Base-by-base conservation (phyloP, 495 filamentous ascomycete species). In the Penicillium canescens region DNA sequence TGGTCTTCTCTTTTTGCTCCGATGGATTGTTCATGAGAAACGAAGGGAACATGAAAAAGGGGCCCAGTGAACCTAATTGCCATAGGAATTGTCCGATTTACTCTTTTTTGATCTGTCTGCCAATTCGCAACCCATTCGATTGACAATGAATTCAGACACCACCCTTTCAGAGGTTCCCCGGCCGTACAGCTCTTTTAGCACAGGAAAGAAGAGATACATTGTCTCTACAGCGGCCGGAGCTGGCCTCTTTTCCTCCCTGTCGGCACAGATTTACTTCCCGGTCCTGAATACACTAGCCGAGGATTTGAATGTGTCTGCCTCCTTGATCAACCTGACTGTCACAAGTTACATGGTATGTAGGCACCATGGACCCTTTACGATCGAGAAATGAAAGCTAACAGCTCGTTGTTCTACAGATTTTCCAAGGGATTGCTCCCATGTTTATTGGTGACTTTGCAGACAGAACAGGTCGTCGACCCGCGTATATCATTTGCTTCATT, bases 371-470 rank as follows among this genome's bases (percentile, higher is more conserved):
- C 28, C 43, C 5, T 41, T 14, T 11, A 18, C 18, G 21, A 4
- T 28, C 20, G 12, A 10, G 26, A 7, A 14, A 11, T 26, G 12
- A 47, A 28, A 18, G 13, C 13, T 18, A n/a, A 18, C 28, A 9
- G 9, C 6, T 31, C 8, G 8, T 31, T 12, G 4, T 34, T 12
- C 10, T 14, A 8, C 12, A 76, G 74, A 73, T 80, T 26, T 72
- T 80, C 42, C 79, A 81, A 67, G 80, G 74, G 6, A 57, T 81
- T 20, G 65, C 78, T 9, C 79, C 81, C 4, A 72, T 73, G 49
- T 72, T 84, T 46, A 66, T 78, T 7, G 79, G 71, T 6, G 66
- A 64, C 16, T 74, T 81, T 54, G 68, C 79, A 0, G 81, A 83
- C 52, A 62, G 55, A 6, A 55, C 66, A 8, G 80, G 81, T 14